A percentile compares a stretch with the other conserved stretches of the same genome.
These are phyloP conservation scores for Mycena albidolilacea DNA, from an alignment of 768 basidiomycete species.

Conservation along the genomic window DNA sequence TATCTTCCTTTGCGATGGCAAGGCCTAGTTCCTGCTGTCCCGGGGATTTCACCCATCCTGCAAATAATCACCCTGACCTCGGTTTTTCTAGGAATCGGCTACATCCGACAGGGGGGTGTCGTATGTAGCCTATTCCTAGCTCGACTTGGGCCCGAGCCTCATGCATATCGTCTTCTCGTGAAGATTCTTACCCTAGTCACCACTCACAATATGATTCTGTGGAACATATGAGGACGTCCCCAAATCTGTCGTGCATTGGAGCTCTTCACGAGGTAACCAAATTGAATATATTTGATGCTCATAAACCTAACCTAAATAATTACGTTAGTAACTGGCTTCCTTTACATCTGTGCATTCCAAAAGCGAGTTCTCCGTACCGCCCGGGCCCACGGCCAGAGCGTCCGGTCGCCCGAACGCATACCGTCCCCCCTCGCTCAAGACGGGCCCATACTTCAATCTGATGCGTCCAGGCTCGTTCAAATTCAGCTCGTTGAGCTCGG, in stretches of 20 bases:
- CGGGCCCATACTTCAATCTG: not conserved
- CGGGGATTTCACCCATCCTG: no score
- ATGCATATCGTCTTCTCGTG: constrained; percentile 12
- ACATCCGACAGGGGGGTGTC: no score
- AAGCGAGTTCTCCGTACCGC: constrained; percentile 19
- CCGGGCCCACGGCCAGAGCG: not conserved
- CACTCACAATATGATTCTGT: constrained; percentile 14
- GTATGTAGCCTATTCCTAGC: no score
- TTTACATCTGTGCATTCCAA: constrained; percentile 10
- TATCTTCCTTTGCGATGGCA: no score
- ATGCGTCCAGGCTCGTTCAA: not conserved
- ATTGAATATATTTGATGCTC: constrained; percentile 14
- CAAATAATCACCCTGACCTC: no score
- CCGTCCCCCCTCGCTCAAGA: not conserved
- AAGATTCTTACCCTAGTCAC: constrained; percentile 14
- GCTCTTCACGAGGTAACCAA: constrained; percentile 15
- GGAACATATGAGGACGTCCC: constrained; percentile 11
- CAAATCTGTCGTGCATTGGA: constrained; percentile 13
- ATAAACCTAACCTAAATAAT: constrained; percentile 16
- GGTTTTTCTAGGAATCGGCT: no score
- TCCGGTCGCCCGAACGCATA: not conserved
- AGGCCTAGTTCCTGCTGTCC: no score
- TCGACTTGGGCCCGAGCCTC: constrained; percentile 14
- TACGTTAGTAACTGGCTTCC: constrained; percentile 12
- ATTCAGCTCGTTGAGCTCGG: not conserved